Evolutionary conservation across 1,284 basidiomycete genomes (phyloP).

Genomic region (Trametes pubescens): DNA sequence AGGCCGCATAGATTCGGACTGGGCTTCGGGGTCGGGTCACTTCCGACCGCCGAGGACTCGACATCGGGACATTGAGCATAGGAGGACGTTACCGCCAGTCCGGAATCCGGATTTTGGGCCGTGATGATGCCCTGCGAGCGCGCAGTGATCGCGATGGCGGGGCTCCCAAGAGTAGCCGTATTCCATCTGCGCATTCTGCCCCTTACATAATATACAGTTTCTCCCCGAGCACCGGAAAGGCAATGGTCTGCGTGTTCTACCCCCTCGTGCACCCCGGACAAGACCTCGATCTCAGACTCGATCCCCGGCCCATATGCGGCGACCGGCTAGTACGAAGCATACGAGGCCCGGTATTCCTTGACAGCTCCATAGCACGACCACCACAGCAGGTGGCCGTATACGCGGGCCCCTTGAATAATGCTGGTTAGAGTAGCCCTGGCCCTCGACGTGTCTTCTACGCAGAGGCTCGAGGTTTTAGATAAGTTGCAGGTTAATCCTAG

Average conservation of each 20-base stretch:
- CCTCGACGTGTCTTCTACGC: no score
- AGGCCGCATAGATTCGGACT: constrained; percentile 16
- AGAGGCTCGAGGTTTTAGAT: no score
- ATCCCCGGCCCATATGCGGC: not conserved
- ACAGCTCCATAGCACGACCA: no score
- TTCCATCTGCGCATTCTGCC: constrained; percentile 14
- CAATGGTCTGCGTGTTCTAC: constrained; percentile 6
- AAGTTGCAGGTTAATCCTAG: not conserved
- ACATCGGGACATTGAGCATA: constrained; percentile 14
- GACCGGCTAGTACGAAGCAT: not conserved
- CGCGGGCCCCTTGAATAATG: no score
- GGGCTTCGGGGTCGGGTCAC: not conserved
- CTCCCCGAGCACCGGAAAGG: constrained; percentile 16
- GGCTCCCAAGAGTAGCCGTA: constrained; percentile 6
- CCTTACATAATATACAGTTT: constrained; percentile 33
- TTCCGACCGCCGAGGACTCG: constrained; percentile 3
- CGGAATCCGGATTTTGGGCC: constrained; percentile 14
- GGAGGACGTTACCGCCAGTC: constrained; percentile 17
- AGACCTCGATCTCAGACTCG: constrained; percentile 18
- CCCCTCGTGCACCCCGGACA: constrained; percentile 4
- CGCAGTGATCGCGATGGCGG: constrained; percentile 18
- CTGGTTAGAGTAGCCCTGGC: no score
- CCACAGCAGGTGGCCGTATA: no score
- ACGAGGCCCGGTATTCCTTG: no score
- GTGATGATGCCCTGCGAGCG: constrained; percentile 24